Percentiles rank a stretch among this genome's conserved stretches.
Conservation (phyloP, 768 basidiomycete genomes). For the Mrakia blollopis region DNA sequence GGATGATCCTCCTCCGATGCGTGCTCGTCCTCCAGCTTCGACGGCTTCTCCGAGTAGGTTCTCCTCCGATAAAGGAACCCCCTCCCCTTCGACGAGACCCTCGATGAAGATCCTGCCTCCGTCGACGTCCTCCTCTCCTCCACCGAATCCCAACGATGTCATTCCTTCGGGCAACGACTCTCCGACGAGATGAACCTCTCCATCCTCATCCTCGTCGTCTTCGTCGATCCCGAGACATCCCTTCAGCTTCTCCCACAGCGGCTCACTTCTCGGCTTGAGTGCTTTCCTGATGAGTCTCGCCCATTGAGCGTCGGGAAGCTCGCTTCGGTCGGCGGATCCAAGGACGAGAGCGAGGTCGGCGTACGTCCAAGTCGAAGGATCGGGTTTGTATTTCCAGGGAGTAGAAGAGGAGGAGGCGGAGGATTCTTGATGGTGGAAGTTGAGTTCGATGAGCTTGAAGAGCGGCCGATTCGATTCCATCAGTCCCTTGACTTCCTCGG, state of each 20-base stretch:
- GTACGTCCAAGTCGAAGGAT: slow-evolving; percentile 23
- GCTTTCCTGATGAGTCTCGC: slow-evolving; percentile 15
- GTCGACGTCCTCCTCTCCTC: neutral
- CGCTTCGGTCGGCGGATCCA: neutral
- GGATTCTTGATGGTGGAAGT: slow-evolving; percentile 5
- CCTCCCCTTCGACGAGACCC: slow-evolving; percentile 27
- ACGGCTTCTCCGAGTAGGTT: no score
- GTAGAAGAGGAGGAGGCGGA: neutral
- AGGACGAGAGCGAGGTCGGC: slow-evolving; percentile 4
- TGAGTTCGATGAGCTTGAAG: slow-evolving; percentile 30
- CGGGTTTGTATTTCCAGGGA: neutral
- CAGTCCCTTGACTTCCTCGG: slow-evolving; percentile 19
- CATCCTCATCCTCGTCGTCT: slow-evolving; percentile 22
- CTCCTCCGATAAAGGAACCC: neutral
- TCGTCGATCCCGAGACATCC: slow-evolving; percentile 31
- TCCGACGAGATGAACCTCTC: slow-evolving; percentile 16
- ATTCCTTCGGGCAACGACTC: neutral
- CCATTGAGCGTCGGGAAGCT: slow-evolving; percentile 18
- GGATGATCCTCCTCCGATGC: neutral
- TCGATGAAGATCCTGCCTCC: slow-evolving; percentile 16
- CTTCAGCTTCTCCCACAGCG: slow-evolving; percentile 32
- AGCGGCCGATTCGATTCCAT: slow-evolving; percentile 21
- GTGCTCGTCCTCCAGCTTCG: neutral
- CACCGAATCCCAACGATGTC: neutral
- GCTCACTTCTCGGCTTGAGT: slow-evolving; percentile 22